phyloP scores from a whole-genome alignment of 768 basidiomycete genomes.

The Tubosaeta sp. region DNA sequence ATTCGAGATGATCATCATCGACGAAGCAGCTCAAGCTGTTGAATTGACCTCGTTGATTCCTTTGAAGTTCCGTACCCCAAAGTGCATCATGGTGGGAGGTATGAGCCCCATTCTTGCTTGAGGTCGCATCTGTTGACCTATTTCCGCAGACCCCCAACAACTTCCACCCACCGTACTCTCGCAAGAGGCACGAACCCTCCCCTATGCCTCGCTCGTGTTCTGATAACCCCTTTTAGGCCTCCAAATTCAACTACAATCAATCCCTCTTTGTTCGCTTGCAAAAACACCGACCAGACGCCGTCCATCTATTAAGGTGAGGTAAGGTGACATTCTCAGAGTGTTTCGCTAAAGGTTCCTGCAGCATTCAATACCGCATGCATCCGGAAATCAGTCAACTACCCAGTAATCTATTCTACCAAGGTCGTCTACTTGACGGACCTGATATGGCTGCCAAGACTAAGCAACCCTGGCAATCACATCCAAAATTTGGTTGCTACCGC shows the following conservation, averaged over 20 bases:
- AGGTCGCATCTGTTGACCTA: background rate
- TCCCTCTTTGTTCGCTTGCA: constrained; percentile 92
- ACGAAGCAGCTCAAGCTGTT: constrained; percentile 96
- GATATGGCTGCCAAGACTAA: constrained; percentile 79
- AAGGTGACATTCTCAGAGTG: background rate
- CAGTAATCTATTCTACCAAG: constrained; percentile 82
- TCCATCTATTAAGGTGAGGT: constrained; percentile 82
- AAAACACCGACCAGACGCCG: constrained; percentile 71
- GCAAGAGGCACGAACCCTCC: constrained; percentile 39
- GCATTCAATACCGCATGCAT: constrained; percentile 99
- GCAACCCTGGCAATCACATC: constrained; percentile 79
- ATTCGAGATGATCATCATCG: constrained; percentile 95
- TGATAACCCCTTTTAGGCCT: constrained; percentile 43
- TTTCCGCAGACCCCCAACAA: constrained; percentile 71
- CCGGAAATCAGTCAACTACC: constrained; percentile 91
- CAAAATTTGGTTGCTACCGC: constrained; percentile 79
- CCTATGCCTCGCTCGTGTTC: constrained; percentile 21
- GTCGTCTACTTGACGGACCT: constrained; percentile 79
- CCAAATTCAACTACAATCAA: constrained; percentile 75
- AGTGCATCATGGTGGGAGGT: constrained; percentile 94
- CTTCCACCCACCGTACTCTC: constrained; percentile 91
- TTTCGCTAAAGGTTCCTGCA: constrained; percentile 28
- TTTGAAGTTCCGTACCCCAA: constrained; percentile 76
- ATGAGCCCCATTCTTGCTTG: constrained; percentile 3
- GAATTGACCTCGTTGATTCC: constrained; percentile 95